Percentiles rank a stretch among this genome's conserved stretches.
Conservation (phyloP, 768 basidiomycete species). For the Leccinum truebloodii region DNA sequence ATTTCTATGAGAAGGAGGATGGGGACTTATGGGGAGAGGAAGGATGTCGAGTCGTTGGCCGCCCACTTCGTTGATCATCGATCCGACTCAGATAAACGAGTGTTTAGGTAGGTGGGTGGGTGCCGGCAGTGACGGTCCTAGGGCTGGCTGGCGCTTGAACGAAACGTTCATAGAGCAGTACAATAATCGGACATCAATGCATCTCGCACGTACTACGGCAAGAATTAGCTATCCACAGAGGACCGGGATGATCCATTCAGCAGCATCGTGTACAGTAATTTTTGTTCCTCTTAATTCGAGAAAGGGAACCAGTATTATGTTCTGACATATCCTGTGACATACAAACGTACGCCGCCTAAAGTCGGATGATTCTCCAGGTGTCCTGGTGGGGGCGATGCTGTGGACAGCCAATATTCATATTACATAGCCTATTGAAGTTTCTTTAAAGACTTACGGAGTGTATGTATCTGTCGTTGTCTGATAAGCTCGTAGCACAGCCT, state of each 20-base stretch:
- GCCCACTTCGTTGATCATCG: background rate
- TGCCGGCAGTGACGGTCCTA: background rate
- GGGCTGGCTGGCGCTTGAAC: background rate
- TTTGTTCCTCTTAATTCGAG: background rate
- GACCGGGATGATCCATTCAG: background rate
- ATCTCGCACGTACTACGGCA: background rate
- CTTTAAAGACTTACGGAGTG: too few species aligned
- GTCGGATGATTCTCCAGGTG: background rate
- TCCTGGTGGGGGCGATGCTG: too few species aligned
- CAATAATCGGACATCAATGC: constrained; percentile 3
- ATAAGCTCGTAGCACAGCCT: background rate
- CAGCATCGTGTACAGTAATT: constrained; percentile 1
- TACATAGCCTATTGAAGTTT: background rate
- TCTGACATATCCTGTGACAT: background rate
- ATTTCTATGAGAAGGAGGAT: constrained; percentile 45
- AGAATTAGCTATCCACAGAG: background rate
- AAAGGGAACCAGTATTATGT: background rate
- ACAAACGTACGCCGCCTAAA: background rate
- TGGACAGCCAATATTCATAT: too few species aligned
- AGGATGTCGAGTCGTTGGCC: background rate
- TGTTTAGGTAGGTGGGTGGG: background rate
- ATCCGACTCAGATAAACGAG: background rate
- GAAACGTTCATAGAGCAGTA: background rate
- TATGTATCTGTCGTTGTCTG: too few species aligned
- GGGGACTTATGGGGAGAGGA: background rate